Evolutionary conservation across 345 rosid species (phyloP).

Genomic region (Pelargonium nanum): DNA sequence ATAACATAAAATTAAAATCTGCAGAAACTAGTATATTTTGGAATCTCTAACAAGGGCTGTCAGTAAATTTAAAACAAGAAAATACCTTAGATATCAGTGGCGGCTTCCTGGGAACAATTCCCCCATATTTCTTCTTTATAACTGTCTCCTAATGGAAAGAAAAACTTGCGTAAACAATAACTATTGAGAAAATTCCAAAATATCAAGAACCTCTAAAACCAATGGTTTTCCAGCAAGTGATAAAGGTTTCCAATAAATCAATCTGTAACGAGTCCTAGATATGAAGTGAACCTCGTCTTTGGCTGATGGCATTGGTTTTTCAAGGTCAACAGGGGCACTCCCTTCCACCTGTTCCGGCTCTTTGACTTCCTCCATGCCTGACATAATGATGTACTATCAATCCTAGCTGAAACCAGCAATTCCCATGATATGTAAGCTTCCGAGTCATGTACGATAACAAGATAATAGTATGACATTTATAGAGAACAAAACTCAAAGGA

Average conservation of each 20-base stretch:
- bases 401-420: not conserved
- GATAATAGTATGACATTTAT: not conserved
- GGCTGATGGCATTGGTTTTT: not conserved
- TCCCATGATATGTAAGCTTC: not conserved
- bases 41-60: not conserved
- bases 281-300: not conserved
- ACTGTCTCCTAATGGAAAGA: conserved; percentile 44
- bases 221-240: not conserved
- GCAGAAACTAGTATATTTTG: conserved; percentile 1
- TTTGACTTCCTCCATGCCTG: not conserved
- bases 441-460: not conserved
- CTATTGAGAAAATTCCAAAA: not conserved
- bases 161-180: not conserved
- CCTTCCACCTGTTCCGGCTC: not conserved
- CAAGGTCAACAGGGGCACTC: not conserved
- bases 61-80: not conserved
- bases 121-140: conserved; percentile 88
- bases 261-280: not conserved
- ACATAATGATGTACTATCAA: not conserved
- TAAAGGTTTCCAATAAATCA: not conserved
- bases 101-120: conserved; percentile 90
- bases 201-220: not conserved
- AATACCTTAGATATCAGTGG: conserved; percentile 97
- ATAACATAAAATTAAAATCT: conserved; percentile 6
- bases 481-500: too few species aligned